Conservation (phyloP, 805 yeast species). For the Schwanniomyces yamadae region DNA sequence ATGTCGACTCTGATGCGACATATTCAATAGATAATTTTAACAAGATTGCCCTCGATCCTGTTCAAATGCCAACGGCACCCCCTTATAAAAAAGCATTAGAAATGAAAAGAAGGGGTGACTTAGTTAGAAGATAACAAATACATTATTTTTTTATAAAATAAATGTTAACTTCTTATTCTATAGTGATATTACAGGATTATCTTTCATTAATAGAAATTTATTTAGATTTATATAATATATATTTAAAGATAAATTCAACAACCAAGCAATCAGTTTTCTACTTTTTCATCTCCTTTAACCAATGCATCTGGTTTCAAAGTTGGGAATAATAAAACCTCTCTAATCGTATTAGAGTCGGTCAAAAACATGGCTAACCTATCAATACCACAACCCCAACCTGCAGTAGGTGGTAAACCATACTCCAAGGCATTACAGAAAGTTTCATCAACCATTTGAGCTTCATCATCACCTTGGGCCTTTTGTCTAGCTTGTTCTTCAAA, state of each 20-base stretch:
- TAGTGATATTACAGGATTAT: not conserved
- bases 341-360: constrained; percentile 92
- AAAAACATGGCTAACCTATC: constrained; percentile 98
- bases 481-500: constrained; percentile 99
- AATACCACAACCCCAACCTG: constrained; percentile 99
- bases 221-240: not conserved
- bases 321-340: constrained; percentile 98
- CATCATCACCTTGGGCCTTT: constrained; percentile 98
- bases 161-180: not conserved
- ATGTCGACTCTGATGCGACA: constrained; percentile 94
- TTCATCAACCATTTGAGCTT: constrained; percentile 95
- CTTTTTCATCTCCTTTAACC: constrained; percentile 35
- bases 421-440: constrained; percentile 96
- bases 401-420: constrained; percentile 98
- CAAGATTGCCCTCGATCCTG: constrained; percentile 73
- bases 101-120: constrained; percentile 70
- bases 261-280: not conserved
- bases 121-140: constrained; percentile 14
- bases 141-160: not conserved
- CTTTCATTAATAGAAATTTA: not conserved
- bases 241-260: not conserved
- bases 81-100: constrained; percentile 93
- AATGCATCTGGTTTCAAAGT: constrained; percentile 89
- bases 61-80: constrained; percentile 94
- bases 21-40: constrained; percentile 54